phyloP scores from a whole-genome alignment of 805 yeast genomes.

The Metahyphopichia silvanorum region DNA sequence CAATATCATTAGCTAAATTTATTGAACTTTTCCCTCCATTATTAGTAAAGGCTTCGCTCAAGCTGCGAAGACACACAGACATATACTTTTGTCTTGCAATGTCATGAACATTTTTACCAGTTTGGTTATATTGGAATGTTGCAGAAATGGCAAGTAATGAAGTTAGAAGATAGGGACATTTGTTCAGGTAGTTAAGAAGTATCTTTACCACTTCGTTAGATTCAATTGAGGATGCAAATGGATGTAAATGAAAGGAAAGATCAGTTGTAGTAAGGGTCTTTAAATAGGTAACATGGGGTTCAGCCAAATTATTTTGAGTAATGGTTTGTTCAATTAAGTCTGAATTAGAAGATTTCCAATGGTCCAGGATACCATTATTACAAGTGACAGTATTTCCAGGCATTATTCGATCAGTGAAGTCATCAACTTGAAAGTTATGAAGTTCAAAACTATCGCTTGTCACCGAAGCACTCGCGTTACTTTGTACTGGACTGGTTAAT shows the following conservation, averaged over 20 bases:
- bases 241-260: constrained; percentile 31
- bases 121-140: constrained; percentile 44
- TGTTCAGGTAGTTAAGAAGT: constrained; percentile 52
- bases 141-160: constrained; percentile 72
- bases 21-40: constrained; percentile 14
- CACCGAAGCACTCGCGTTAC: background rate
- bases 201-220: constrained; percentile 35
- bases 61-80: constrained; percentile 52
- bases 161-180: constrained; percentile 57
- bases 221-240: constrained; percentile 34
- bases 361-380: background rate
- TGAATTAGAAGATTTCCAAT: constrained; percentile 13
- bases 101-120: constrained; percentile 34
- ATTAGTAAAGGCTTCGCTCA: constrained; percentile 45
- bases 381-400: background rate
- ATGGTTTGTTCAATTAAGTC: constrained; percentile 24
- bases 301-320: constrained; percentile 18
- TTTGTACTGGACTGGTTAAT: background rate
- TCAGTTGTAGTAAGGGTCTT: constrained; percentile 24
- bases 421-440: constrained; percentile 17
- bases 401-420: constrained; percentile 11
- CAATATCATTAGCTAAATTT: constrained; percentile 47
- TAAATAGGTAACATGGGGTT: constrained; percentile 30
- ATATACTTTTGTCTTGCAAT: constrained; percentile 58
- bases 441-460: constrained; percentile 12